Conservation (phyloP, 176 grass and related monocot genomes). For the Miscanthus lutarioriparius region DNA sequence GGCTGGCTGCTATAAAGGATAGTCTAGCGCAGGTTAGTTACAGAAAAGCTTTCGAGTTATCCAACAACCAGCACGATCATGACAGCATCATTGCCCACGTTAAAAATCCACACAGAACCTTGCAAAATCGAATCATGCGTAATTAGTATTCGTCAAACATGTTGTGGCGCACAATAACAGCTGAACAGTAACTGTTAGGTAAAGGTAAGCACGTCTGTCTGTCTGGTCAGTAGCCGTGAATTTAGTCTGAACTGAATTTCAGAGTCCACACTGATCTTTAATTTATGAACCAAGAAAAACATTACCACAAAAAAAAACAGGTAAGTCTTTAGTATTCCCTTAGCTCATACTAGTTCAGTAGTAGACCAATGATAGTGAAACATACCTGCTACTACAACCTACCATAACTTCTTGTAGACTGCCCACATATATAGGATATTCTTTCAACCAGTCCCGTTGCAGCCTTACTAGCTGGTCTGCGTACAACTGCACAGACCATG, state of each 20-base stretch:
- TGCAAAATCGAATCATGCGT: slow-evolving; percentile 26
- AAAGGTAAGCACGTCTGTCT: neutral
- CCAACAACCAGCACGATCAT: slow-evolving; percentile 51
- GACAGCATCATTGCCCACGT: slow-evolving; percentile 43
- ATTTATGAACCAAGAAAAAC: neutral
- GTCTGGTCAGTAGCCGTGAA: neutral
- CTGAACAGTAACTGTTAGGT: slow-evolving; percentile 27
- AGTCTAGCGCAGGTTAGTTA: slow-evolving; percentile 7
- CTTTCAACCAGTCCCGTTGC: slow-evolving; percentile 16
- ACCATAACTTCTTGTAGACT: slow-evolving; percentile 15
- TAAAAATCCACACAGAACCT: neutral
- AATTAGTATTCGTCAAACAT: neutral
- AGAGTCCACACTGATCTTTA: neutral
- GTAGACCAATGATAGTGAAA: neutral
- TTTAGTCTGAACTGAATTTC: neutral
- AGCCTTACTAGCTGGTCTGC: slow-evolving; percentile 25
- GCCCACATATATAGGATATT: neutral
- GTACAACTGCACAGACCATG: slow-evolving; percentile 27
- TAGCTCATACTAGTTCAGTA: neutral
- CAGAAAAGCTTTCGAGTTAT: slow-evolving; percentile 28
- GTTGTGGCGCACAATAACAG: slow-evolving; percentile 2
- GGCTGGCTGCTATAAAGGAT: neutral
- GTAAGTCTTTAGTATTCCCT: neutral
- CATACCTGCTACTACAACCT: slow-evolving; percentile 2
- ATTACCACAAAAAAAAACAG: neutral